Conservation (phyloP, 371 early-diverging fungal species). For the Catenaria anguillulae region DNA sequence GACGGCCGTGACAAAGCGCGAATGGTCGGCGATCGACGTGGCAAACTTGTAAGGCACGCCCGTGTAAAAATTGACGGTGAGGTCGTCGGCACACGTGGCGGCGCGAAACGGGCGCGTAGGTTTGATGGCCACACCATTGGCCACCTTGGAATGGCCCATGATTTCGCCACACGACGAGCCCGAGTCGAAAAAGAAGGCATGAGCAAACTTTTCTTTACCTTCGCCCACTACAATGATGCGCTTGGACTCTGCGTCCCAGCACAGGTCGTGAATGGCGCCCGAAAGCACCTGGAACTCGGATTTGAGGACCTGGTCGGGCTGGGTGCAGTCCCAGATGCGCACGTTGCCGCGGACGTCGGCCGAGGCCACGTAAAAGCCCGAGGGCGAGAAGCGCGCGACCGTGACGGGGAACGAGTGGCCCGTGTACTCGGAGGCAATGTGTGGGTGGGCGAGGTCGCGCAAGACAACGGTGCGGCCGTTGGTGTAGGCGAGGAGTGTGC, state of each 20-base stretch:
- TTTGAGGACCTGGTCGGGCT: slow-evolving; percentile 73
- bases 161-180: slow-evolving; percentile 87
- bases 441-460: slow-evolving; percentile 66
- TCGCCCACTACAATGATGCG: slow-evolving; percentile 89
- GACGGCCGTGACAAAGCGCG: slow-evolving; percentile 77
- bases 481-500: slow-evolving; percentile 69
- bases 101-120: slow-evolving; percentile 77
- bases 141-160: slow-evolving; percentile 69
- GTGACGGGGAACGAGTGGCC: slow-evolving; percentile 62
- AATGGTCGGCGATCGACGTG: slow-evolving; percentile 56
- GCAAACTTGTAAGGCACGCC: slow-evolving; percentile 81
- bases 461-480: slow-evolving; percentile 80
- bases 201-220: slow-evolving; percentile 79
- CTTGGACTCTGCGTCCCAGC: slow-evolving; percentile 91
- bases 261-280: slow-evolving; percentile 71
- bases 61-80: slow-evolving; percentile 69
- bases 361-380: slow-evolving; percentile 88
- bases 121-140: slow-evolving; percentile 74
- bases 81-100: slow-evolving; percentile 84
- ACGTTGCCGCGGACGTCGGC: slow-evolving; percentile 81
- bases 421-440: slow-evolving; percentile 63
- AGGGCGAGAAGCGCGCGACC: slow-evolving; percentile 78
- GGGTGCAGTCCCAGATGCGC: slow-evolving; percentile 82
- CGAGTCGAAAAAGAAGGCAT: slow-evolving; percentile 74
- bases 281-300: slow-evolving; percentile 52